Conservation (phyloP, 2,329 filamentous ascomycete species). For the Phialophora macrospora region DNA sequence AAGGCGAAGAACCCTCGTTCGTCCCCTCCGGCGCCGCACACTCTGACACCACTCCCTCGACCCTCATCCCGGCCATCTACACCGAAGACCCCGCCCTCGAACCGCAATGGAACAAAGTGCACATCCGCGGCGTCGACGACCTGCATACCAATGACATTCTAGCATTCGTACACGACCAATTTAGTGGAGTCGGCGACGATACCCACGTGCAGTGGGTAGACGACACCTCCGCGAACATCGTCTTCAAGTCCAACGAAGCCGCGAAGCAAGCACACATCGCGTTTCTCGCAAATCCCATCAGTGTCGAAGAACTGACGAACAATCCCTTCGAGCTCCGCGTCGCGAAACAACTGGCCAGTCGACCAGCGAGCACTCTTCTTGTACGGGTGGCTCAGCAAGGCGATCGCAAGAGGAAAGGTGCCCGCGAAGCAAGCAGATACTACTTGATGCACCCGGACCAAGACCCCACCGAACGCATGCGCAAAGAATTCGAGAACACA, state of each 20-base stretch:
- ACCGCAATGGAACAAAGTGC: constrained; percentile 65
- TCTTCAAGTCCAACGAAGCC: constrained; percentile 66
- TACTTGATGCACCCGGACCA: constrained; percentile 91
- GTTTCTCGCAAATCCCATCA: constrained; percentile 48
- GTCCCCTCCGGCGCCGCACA: constrained; percentile 28
- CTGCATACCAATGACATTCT: constrained; percentile 81
- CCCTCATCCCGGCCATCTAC: constrained; percentile 39
- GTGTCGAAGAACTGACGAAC: constrained; percentile 51
- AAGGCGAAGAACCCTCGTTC: constrained; percentile 40
- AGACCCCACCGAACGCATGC: constrained; percentile 75
- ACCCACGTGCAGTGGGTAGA: constrained; percentile 87
- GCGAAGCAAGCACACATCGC: constrained; percentile 60
- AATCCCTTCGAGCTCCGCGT: constrained; percentile 68
- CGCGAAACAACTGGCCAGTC: constrained; percentile 70
- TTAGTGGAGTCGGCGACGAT: constrained; percentile 56
- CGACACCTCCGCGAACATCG: constrained; percentile 84
- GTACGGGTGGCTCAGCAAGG: constrained; percentile 74
- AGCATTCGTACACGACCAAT: constrained; percentile 73
- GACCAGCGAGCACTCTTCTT: constrained; percentile 71
- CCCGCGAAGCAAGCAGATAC: constrained; percentile 81
- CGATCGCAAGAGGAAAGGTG: constrained; percentile 80
- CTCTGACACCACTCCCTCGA: constrained; percentile 24
- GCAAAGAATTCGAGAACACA: constrained; percentile 58
- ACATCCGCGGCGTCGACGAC: constrained; percentile 80
- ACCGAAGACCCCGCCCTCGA: constrained; percentile 38